phyloP scores from a whole-genome alignment of 2,329 filamentous ascomycete genomes.

The Didymella sp. region DNA sequence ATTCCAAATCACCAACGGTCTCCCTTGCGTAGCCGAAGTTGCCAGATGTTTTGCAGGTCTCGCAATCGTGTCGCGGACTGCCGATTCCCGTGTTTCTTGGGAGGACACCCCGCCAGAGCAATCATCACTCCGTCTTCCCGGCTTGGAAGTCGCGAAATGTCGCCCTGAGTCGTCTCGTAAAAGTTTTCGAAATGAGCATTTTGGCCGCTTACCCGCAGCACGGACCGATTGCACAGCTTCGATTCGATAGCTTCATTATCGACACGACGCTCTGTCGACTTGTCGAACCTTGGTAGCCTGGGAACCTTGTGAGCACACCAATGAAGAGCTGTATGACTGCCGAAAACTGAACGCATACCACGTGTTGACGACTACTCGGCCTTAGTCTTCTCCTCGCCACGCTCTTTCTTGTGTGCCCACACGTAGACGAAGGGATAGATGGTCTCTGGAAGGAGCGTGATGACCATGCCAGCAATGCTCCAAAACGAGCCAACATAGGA shows the following conservation, averaged over 20 bases:
- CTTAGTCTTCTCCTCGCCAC: conserved; percentile 21
- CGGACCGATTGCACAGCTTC: conserved; percentile 6
- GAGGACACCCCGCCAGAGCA: background rate
- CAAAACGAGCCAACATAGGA: conserved; percentile 45
- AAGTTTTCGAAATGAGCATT: conserved; percentile 15
- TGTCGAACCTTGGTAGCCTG: background rate
- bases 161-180: conserved; percentile 8
- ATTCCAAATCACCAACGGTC: conserved; percentile 6
- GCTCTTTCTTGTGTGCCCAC: conserved; percentile 39
- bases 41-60: conserved; percentile 5
- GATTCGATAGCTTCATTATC: background rate
- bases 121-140: conserved; percentile 5
- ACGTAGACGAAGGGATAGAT: conserved; percentile 51
- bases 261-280: background rate
- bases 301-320: background rate
- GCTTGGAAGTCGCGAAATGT: conserved; percentile 12
- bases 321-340: background rate
- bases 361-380: background rate
- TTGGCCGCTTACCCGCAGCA: conserved; percentile 9
- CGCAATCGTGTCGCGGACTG: conserved; percentile 1
- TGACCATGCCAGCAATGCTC: conserved; percentile 45
- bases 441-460: conserved; percentile 51
- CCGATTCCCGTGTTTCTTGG: background rate
- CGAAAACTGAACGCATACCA: no score
- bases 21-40: conserved; percentile 7